Base-by-base conservation (phyloP, 805 yeast species). In the Zygosaccharomyces bisporus region DNA sequence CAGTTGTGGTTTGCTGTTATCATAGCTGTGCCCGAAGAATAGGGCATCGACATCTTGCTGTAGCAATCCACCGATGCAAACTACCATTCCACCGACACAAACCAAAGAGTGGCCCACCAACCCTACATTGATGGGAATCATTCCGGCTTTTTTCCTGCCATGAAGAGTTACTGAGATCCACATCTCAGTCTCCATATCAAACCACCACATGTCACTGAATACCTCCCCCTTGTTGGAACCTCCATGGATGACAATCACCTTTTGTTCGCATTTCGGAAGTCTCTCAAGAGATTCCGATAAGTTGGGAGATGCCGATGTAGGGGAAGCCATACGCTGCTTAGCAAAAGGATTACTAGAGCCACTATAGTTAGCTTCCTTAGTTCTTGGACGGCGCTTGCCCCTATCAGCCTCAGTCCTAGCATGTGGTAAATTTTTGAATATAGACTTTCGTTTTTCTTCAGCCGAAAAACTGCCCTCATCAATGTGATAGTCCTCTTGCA, bases 121-220 rank as follows among this genome's bases (percentile, higher is more conserved):
- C 20, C 54, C 51, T 8, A 63, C 44, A 12, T 46, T 46, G 4
- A 53, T 44, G 6, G 51, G 47, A n/a, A 44, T 40, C 37, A 55
- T 18, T 21, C 44, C 52, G 7, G 41, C 38, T 41, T 54, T 42
- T 42, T 41, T 41, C 31, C 39, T 16, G n/a, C 51, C 49, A 35
- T 34, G 54, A 3, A 54, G 51, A 8, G 36, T 51, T 19, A 43
- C 40, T 36, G 44, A 43, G 12, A 45, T 46, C 81, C 81, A 77
- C 1, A 56, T 54, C 45, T 72, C 77, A 1, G 63, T 51, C 21
- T 66, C 68, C 19, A 76, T 51, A 49, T 74, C 72, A 49, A 73
- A 76, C 63, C 69, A 66, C 81, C 81, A 77, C 52, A 70, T 52
- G 57, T 76, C 81, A 20, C 77, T 75, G 19, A 63, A 54, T 8